Evolutionary conservation across 495 filamentous ascomycete species (phyloP).

Genomic region (Sphaerosporella brunnea): DNA sequence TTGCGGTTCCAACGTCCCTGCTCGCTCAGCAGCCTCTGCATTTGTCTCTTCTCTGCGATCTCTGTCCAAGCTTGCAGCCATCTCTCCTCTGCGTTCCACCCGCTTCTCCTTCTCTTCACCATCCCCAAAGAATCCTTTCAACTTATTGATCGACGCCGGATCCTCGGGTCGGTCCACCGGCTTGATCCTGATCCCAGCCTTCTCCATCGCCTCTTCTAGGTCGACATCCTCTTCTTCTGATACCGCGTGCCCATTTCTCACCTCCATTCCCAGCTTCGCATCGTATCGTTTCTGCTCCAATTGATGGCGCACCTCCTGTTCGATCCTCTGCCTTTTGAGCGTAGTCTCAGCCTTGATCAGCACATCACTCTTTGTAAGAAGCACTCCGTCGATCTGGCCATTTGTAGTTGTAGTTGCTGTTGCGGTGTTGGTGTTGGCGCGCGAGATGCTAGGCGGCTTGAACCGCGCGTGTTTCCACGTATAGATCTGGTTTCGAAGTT

Average conservation of each 20-base stretch:
- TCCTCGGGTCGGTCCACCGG: constrained; percentile 5
- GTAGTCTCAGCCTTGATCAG: constrained; percentile 67
- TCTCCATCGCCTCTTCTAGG: constrained; percentile 3
- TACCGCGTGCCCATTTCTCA: constrained; percentile 2
- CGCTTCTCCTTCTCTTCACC: not conserved
- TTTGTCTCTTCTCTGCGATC: too few relatives aligned
- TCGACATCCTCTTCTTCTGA: constrained; percentile 5
- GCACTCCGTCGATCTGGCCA: constrained; percentile 50
- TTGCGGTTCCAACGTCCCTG: too few relatives aligned
- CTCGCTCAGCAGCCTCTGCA: too few relatives aligned
- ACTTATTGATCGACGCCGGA: constrained; percentile 2
- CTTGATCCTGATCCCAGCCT: constrained; percentile 2
- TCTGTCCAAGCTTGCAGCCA: too few relatives aligned
- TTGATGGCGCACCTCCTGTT: constrained; percentile 40
- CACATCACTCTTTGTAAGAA: constrained; percentile 69
- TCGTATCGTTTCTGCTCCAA: constrained; percentile 14
- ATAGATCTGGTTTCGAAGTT: constrained; percentile 57
- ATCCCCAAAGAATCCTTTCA: constrained; percentile 5
- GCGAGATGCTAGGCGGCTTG: constrained; percentile 33
- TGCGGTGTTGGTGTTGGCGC: constrained; percentile 5
- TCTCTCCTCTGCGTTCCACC: not conserved
- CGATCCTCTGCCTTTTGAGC: constrained; percentile 61
- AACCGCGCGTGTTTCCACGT: constrained; percentile 56
- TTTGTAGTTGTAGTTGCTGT: not conserved
- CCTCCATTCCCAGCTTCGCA: not conserved